phyloP scores from a whole-genome alignment of 1,284 basidiomycete species.

The Melampsora larici-populina region DNA sequence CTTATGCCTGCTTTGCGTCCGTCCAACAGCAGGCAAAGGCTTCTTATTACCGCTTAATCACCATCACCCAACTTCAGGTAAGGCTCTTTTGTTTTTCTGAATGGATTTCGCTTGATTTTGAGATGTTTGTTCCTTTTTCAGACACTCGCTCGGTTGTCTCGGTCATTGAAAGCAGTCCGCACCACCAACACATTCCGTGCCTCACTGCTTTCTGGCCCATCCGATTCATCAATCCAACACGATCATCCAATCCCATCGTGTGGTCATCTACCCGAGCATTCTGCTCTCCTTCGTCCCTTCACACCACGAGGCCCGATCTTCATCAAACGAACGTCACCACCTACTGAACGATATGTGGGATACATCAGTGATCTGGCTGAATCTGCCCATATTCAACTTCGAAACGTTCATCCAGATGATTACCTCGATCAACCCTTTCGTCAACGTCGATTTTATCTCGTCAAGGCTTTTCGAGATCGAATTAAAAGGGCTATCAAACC shows the following conservation, averaged over 20 bases:
- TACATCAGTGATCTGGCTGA: neutral
- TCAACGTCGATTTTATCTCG: neutral
- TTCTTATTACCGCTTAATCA: slow-evolving; percentile 2
- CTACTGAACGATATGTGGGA: neutral
- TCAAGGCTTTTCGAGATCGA: neutral
- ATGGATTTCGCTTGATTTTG: neutral
- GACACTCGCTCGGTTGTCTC: neutral
- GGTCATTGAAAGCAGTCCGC: neutral
- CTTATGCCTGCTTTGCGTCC: neutral
- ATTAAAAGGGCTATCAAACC: neutral
- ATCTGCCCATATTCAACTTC: neutral
- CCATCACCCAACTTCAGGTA: neutral
- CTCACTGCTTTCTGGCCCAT: neutral
- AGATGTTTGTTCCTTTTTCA: neutral
- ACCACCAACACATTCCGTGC: neutral
- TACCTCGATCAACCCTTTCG: neutral
- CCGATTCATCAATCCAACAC: neutral
- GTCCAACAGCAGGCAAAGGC: neutral
- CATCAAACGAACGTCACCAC: neutral
- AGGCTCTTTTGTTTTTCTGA: neutral
- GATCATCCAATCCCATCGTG: neutral
- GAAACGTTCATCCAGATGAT: neutral
- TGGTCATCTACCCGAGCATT: neutral
- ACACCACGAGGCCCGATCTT: neutral
- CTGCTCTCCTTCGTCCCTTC: neutral